Base-by-base conservation (phyloP, 1,284 basidiomycete genomes). In the Nidula niveotomentosa region DNA sequence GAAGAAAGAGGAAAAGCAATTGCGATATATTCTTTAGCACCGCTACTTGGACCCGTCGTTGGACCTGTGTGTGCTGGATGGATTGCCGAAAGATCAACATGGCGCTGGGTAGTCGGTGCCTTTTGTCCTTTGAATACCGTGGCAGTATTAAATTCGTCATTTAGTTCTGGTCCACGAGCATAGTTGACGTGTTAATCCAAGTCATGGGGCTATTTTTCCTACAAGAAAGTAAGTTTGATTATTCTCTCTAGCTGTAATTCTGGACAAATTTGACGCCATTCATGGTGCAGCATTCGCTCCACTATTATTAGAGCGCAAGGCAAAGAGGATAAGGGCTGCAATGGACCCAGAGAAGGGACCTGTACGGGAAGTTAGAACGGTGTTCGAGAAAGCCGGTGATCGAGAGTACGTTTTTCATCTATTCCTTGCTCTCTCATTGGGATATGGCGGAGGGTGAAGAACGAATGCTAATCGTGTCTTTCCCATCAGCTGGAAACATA, bases 1-100 rank as follows among this genome's bases (percentile, higher is more conserved):
- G 86, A 91, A 55, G 77, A 91, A 61, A 76, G 88, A 59, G 90
- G 90, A 0, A 73, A 77, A 57, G 87, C 88, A 0, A 77, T 89
- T 30, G 84, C 85, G 0, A 72, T 89, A 1, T 91, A 90, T 66
- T 86, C 88, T 0, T 69, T 91, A 6, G 85, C 86, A 0, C 82
- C 81, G 0, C 65, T 86, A 2, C 69, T 85, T 4, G 85, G 87
- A 0, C 89, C 89, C 0, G 83, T 84, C 0, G 59, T 91, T 12
- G 88, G 86, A 0, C 86, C 86, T 0, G 67, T 86, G 4, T 78
- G 81, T 17, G 85, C 85, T 4, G 82, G 82, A n/a, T 87, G 85
- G 79, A 81, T 87, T 45, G 79, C 81, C 3, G 70, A 85, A 48
- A 69, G 63, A 57, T 83, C 85, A 2, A 88, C 78, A 2, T 88